Percentiles rank a stretch among this genome's conserved stretches.
Conservation (phyloP, 1,284 basidiomycete species). For the Pulveroboletus sp. region DNA sequence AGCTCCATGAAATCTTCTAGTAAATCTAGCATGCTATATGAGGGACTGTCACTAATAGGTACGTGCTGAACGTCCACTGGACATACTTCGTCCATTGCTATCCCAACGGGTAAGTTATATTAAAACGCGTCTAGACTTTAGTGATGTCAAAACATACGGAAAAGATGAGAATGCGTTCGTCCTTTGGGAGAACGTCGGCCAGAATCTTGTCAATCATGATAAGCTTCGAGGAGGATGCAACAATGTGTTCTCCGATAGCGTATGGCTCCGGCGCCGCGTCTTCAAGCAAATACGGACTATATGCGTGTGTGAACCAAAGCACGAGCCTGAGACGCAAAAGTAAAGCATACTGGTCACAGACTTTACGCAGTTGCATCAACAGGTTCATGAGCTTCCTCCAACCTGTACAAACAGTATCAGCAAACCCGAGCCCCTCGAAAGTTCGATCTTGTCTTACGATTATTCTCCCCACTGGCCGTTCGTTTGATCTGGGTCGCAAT, state of each 20-base stretch:
- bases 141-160: conserved; percentile 52
- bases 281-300: conserved; percentile 54
- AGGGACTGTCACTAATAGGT: conserved; percentile 14
- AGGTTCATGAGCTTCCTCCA: conserved; percentile 61
- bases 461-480: conserved; percentile 32
- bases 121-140: background rate
- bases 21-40: conserved; percentile 76
- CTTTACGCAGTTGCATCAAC: conserved; percentile 56
- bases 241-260: conserved; percentile 54
- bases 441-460: conserved; percentile 31
- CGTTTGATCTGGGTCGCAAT: conserved; percentile 41
- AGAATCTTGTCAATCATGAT: conserved; percentile 81
- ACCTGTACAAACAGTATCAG: conserved; percentile 33
- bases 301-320: conserved; percentile 1
- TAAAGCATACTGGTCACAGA: conserved; percentile 53
- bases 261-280: conserved; percentile 54
- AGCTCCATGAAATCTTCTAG: conserved; percentile 82
- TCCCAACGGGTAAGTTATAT: background rate
- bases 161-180: conserved; percentile 83
- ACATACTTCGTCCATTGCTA: conserved; percentile 57
- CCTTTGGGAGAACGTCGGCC: conserved; percentile 71
- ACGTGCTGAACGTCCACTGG: background rate
- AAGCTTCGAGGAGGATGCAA: conserved; percentile 67
- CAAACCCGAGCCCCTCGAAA: background rate
- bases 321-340: background rate